Evolutionary conservation across 306 rosid species (phyloP).

Genomic region (Styphnolobium japonicum): DNA sequence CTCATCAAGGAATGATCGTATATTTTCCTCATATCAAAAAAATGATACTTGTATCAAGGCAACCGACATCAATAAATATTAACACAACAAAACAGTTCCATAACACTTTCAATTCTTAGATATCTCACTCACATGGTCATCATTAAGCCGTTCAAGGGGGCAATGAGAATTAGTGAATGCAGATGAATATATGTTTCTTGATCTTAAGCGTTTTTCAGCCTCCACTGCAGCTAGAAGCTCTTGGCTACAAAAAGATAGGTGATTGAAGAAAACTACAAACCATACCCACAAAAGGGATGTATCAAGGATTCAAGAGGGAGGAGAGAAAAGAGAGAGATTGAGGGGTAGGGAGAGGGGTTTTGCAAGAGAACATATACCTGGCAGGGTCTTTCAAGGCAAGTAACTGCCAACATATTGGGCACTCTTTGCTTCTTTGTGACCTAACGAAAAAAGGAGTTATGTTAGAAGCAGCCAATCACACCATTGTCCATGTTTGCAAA

Average conservation of each 20-base stretch:
- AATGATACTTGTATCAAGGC: neutral
- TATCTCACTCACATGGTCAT: conserved; percentile 52
- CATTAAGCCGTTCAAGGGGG: conserved; percentile 37
- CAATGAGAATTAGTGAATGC: conserved; percentile 31
- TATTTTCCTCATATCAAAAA: neutral
- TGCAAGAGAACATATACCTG: conserved; percentile 45
- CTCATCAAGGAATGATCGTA: conserved; percentile 6
- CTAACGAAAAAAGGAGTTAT: conserved; percentile 29
- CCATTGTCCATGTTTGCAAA: neutral
- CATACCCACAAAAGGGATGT: conserved; percentile 9
- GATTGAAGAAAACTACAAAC: neutral
- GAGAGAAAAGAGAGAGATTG: neutral
- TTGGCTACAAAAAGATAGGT: conserved; percentile 56
- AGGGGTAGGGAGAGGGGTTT: neutral
- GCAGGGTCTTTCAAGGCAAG: conserved; percentile 77
- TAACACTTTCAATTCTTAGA: neutral
- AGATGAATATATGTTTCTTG: conserved; percentile 40
- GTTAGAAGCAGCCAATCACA: conserved; percentile 12
- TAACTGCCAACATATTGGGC: conserved; percentile 91
- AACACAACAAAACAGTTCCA: conserved; percentile 4
- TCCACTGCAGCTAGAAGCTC: conserved; percentile 75
- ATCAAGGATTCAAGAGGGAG: neutral
- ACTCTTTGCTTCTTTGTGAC: conserved; percentile 92
- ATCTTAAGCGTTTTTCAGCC: conserved; percentile 51
- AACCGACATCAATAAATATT: neutral